Percentiles rank a stretch among this genome's conserved stretches.
Conservation (phyloP, 2,329 filamentous ascomycete species). For the Penicillium crustosum region DNA sequence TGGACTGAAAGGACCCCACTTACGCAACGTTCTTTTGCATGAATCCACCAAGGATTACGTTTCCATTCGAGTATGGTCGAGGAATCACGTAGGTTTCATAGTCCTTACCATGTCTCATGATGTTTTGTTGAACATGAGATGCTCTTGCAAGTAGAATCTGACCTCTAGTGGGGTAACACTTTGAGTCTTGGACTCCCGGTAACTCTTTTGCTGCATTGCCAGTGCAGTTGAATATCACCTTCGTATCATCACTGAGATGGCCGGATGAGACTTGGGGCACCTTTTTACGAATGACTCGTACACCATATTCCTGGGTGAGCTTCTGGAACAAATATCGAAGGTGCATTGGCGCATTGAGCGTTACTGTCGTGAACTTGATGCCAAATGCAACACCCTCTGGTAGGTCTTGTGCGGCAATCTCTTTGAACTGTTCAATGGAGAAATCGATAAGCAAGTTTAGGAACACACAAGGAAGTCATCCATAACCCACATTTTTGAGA, state of each 20-base stretch:
- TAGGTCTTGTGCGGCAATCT: slow-evolving; percentile 30
- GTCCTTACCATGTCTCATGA: slow-evolving; percentile 43
- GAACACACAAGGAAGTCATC: neutral
- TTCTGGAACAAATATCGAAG: slow-evolving; percentile 32
- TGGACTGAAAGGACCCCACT: neutral
- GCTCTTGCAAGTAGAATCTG: slow-evolving; percentile 42
- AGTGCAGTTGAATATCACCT: slow-evolving; percentile 19
- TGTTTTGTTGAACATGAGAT: slow-evolving; percentile 35
- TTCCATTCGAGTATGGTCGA: slow-evolving; percentile 37
- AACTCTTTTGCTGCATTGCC: slow-evolving; percentile 39
- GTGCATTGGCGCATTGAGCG: slow-evolving; percentile 43
- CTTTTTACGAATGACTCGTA: slow-evolving; percentile 3
- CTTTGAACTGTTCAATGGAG: slow-evolving; percentile 6
- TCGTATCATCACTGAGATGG: slow-evolving; percentile 7
- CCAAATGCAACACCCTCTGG: slow-evolving; percentile 38
- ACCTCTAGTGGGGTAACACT: slow-evolving; percentile 45
- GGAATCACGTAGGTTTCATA: slow-evolving; percentile 48
- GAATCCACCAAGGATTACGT: slow-evolving; percentile 43
- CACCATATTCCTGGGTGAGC: slow-evolving; percentile 1
- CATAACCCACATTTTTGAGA: slow-evolving; percentile 38
- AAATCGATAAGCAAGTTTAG: neutral
- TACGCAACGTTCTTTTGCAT: slow-evolving; percentile 24
- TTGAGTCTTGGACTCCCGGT: slow-evolving; percentile 39
- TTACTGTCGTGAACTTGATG: slow-evolving; percentile 40
- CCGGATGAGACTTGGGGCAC: neutral